phyloP scores from a whole-genome alignment of 345 rosid species.

The Corymbia maculata region DNA sequence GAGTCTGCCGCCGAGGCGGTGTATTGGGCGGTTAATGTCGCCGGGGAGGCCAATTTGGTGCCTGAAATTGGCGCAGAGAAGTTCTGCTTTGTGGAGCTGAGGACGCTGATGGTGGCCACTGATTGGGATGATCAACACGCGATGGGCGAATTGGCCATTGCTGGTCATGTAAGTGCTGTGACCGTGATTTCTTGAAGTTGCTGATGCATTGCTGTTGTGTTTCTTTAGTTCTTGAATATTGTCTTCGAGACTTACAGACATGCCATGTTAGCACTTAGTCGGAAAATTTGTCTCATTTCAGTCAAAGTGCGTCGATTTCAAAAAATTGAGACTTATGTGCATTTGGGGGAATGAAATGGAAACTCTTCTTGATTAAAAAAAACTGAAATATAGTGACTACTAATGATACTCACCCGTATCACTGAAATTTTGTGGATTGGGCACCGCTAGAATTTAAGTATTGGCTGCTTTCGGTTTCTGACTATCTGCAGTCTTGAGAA shows the following conservation, averaged over 20 bases:
- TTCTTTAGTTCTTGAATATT: neutral
- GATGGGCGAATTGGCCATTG: constrained; percentile 87
- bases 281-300: neutral
- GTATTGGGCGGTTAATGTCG: constrained; percentile 75
- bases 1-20: constrained; percentile 52
- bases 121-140: constrained; percentile 75
- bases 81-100: constrained; percentile 71
- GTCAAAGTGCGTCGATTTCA: neutral
- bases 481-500: neutral
- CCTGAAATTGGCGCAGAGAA: constrained; percentile 29
- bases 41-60: constrained; percentile 26
- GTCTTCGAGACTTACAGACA: neutral
- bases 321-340: neutral
- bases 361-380: neutral
- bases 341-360: neutral
- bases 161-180: constrained; percentile 71
- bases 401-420: neutral
- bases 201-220: neutral
- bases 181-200: neutral
- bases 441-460: neutral
- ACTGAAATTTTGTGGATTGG: neutral
- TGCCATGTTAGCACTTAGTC: neutral
- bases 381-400: neutral
- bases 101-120: constrained; percentile 90
- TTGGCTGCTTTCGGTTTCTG: neutral